Base-by-base conservation (phyloP, 208 protist genomes). In the Tritrichomonas musculus region DNA sequence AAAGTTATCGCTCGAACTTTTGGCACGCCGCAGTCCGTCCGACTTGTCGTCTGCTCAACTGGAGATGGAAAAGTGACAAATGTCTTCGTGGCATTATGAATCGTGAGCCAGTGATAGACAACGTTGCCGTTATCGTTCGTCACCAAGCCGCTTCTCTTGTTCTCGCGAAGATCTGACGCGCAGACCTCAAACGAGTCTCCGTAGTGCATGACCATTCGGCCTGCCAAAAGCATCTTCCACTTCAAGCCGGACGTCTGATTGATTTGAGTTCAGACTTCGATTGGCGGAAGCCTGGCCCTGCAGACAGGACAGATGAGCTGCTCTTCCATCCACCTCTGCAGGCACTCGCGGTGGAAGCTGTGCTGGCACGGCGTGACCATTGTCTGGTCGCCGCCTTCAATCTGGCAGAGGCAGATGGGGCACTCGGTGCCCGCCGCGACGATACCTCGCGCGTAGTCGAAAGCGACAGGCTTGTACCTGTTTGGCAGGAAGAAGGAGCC, bases 281-380 rank as follows among this genome's bases (percentile, higher is more conserved):
- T 17, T 60, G 17, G 39, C 1, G 73, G 73, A 30, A 82, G 41
- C 22, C 17, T 39, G n/a, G 73, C 47, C 20, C 77, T 53, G 27
- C 77, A 88, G 1, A 88, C 25, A 20, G 77, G 77, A 47, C 77
- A 88, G 22, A 60, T 57, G 8, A 88, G 25, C 39, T 88, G 11
- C 57, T 88, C 77, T 39, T 88, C 47, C 77, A 88, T 88, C 77
- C 47, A 88, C 57, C 77, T 88, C 11, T 14, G 11, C 8, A 88
- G 47, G 30, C 77, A 88, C 39, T 33, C 20, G 5, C 57, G n/a
- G 17, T 88, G 77, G 27, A 88, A 88, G 47, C 77, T 57, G 27
- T 88, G 77, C 13, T 39, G n/a, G 47, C 77, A 88, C 11, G 77
- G 77, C 5, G 77, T 88, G 3, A 88, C 47, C 77, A 88, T 88